phyloP scores from a whole-genome alignment of 2,329 filamentous ascomycete species.

The Cadophora sp. region DNA sequence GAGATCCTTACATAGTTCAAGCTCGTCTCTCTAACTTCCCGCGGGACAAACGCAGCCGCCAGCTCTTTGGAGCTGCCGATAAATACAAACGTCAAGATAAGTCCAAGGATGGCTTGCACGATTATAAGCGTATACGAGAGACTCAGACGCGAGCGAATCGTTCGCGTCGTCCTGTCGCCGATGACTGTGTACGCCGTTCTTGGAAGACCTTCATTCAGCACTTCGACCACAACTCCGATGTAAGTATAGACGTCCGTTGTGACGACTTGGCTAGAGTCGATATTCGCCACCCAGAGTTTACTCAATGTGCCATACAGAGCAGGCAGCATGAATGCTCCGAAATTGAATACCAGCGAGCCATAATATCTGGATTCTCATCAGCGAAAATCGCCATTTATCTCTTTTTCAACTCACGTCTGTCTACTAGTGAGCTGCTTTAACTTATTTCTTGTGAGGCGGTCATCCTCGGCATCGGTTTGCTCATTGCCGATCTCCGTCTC shows the following conservation, averaged over 20 bases:
- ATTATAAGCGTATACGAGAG: constrained; percentile 69
- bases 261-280: constrained; percentile 66
- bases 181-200: constrained; percentile 73
- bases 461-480: neutral
- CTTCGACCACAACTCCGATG: constrained; percentile 70
- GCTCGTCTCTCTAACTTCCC: constrained; percentile 60
- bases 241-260: constrained; percentile 74
- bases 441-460: neutral
- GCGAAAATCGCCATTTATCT: neutral
- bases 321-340: constrained; percentile 67
- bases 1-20: constrained; percentile 70
- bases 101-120: constrained; percentile 63
- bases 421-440: constrained; percentile 3
- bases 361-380: constrained; percentile 51
- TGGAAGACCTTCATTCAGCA: constrained; percentile 76
- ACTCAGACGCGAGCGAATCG: constrained; percentile 57
- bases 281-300: constrained; percentile 75
- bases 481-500: neutral
- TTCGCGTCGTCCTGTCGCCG: constrained; percentile 65
- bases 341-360: constrained; percentile 68
- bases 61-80: constrained; percentile 60
- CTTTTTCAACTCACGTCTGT: constrained; percentile 12
- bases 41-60: constrained; percentile 67
- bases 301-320: constrained; percentile 71
- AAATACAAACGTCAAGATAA: constrained; percentile 66